phyloP scores from a whole-genome alignment of 352 stramenopile genomes.

The Phytophthora brassicae region DNA sequence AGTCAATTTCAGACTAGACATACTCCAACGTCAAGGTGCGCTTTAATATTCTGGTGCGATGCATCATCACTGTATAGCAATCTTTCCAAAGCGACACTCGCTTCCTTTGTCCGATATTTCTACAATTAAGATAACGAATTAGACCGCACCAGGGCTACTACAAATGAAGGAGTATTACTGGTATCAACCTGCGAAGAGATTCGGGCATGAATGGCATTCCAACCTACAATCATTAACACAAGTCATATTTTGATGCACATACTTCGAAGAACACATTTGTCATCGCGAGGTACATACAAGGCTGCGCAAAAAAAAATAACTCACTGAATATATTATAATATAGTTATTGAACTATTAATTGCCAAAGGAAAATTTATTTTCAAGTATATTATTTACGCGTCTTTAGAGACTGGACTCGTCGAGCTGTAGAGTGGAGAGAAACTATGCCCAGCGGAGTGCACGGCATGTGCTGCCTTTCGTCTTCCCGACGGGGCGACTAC shows the following conservation, averaged over 20 bases:
- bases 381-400: too few relatives aligned
- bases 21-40: constrained; percentile 27
- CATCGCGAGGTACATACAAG: constrained; percentile 31
- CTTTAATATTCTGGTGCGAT: constrained; percentile 30
- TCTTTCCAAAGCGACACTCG: constrained; percentile 35
- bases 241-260: background rate
- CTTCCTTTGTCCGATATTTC: constrained; percentile 54
- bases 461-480: too few relatives aligned
- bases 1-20: constrained; percentile 3
- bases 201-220: constrained; percentile 72
- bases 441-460: too few relatives aligned
- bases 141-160: background rate
- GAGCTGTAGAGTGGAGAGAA: too few relatives aligned
- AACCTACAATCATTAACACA: constrained; percentile 27
- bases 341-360: too few relatives aligned
- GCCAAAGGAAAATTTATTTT: too few relatives aligned
- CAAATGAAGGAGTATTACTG: constrained; percentile 23
- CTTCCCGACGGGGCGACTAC: too few relatives aligned
- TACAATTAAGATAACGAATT: constrained; percentile 12
- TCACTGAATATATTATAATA: too few relatives aligned
- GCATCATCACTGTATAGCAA: constrained; percentile 34
- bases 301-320: too few relatives aligned
- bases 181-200: constrained; percentile 66
- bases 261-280: too few relatives aligned
- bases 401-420: too few relatives aligned